Evolutionary conservation across 2,329 filamentous ascomycete genomes (phyloP).

Genomic region (Endothia cerciana): DNA sequence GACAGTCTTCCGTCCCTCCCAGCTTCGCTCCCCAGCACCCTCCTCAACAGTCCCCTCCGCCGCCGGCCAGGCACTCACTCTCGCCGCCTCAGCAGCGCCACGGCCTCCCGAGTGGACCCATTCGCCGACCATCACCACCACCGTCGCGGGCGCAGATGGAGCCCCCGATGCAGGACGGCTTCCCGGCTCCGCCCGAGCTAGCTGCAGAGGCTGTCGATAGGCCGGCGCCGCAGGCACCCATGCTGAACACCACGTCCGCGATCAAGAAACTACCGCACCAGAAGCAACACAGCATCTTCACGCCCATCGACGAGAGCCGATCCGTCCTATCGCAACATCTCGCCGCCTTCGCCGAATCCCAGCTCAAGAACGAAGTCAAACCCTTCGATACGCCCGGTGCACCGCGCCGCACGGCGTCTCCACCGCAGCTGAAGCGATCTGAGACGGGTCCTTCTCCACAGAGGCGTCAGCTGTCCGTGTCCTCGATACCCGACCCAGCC

Average conservation of each 20-base stretch:
- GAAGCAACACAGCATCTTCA: slow-evolving; percentile 93
- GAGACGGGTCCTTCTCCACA: slow-evolving; percentile 54
- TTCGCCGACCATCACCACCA: slow-evolving; percentile 56
- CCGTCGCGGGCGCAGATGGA: slow-evolving; percentile 49
- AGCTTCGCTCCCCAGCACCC: slow-evolving; percentile 63
- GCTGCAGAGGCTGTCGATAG: slow-evolving; percentile 50
- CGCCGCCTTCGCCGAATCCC: slow-evolving; percentile 64
- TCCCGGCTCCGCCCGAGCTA: slow-evolving; percentile 55
- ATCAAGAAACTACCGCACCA: slow-evolving; percentile 71
- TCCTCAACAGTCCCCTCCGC: slow-evolving; percentile 57
- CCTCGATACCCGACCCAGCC: slow-evolving; percentile 65
- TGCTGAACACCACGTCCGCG: slow-evolving; percentile 54
- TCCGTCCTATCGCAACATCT: slow-evolving; percentile 88
- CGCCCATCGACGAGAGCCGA: slow-evolving; percentile 90
- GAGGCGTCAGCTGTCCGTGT: slow-evolving; percentile 56
- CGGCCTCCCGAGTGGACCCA: slow-evolving; percentile 50
- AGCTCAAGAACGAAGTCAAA: slow-evolving; percentile 41
- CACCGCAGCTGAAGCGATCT: slow-evolving; percentile 55
- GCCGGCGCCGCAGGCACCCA: slow-evolving; percentile 44
- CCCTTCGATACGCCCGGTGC: slow-evolving; percentile 66
- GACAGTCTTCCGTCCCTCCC: slow-evolving; percentile 72
- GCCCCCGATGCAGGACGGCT: slow-evolving; percentile 55
- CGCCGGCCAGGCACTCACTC: slow-evolving; percentile 56
- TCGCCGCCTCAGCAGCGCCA: slow-evolving; percentile 63
- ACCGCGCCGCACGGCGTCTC: slow-evolving; percentile 58